Evolutionary conservation across 2,329 filamentous ascomycete genomes (phyloP), one percentile per base, ranked within the genome.

Genomic region (Xylaria sp.): DNA sequence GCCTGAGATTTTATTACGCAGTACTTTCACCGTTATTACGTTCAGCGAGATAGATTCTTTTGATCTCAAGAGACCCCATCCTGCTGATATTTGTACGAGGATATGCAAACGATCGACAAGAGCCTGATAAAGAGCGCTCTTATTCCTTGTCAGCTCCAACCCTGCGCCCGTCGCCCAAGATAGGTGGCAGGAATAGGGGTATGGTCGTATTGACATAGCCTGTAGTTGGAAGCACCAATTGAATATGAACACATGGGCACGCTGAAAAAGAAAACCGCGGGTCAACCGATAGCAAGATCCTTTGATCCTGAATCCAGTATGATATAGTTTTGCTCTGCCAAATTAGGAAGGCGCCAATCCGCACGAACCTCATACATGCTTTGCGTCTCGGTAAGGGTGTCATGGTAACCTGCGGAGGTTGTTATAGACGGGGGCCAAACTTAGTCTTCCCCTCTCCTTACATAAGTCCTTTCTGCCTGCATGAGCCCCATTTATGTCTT

Each of bases 401-500:
- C 46, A 49, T 62, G 52, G 25, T 64, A 52, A 39, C 28, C 51
- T 64, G 62, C 52, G 55, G 20, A 36, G 62, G 41, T 31, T 64
- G 62, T 49, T 2, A 49, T 39, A 64, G 62, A 56, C 52, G 41
- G 51, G 54, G 43, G 18, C 20, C 51, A 39, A 25, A 57, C 18
- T 57, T 56, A 52, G 54, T 48, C 52, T 56, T 64, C 59, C 59
- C 59, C 52, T 13, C 15, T 52, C 54, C 62, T 65, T 58, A 58
- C 55, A 52, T 65, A 59, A 65, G 41, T 31, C 62, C 54, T 59
- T 65, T 65, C 33, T 65, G 62, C 55, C 54, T 58, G 28, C 62
- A 65, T 59, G 18, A 41, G 41, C 62, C 62, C 41, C 62, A 46
- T 28, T 31, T 51, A 58, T 65, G 62, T 41, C 54, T 58, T n/a